Evolutionary conservation across 306 rosid genomes (phyloP).

Genomic region (Quercus agrifolia): DNA sequence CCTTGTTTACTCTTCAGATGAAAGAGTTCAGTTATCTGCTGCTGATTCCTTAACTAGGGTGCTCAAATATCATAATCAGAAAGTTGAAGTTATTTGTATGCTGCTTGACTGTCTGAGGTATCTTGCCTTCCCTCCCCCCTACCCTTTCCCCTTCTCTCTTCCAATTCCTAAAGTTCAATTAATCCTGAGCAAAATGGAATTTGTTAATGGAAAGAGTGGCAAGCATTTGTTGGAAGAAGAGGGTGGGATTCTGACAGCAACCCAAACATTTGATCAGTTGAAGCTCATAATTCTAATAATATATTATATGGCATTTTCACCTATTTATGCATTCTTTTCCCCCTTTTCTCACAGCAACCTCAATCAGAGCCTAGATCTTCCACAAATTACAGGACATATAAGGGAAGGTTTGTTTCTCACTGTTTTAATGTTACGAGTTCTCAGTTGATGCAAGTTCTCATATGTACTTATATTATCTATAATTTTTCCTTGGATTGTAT

Average conservation of each 20-base stretch:
- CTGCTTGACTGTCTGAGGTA: conserved; percentile 87
- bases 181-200: conserved; percentile 4
- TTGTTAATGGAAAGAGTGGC: not conserved
- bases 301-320: not conserved
- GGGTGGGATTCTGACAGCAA: no score
- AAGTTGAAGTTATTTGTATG: conserved; percentile 54
- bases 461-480: not conserved
- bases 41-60: conserved; percentile 52
- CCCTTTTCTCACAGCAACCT: conserved; percentile 52
- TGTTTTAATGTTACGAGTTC: conserved; percentile 8
- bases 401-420: conserved; percentile 24
- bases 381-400: conserved; percentile 34
- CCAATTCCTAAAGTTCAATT: not conserved
- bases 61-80: conserved; percentile 66
- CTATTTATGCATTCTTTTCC: conserved; percentile 11
- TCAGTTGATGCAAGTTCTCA: conserved; percentile 4
- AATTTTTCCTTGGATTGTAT: not conserved
- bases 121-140: conserved; percentile 4
- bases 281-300: not conserved
- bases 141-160: not conserved
- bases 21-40: conserved; percentile 54
- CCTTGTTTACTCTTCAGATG: conserved; percentile 54
- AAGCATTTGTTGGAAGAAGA: no score
- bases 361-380: conserved; percentile 38
- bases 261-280: not conserved